Conservation (phyloP, 83 land plant genomes). For the Diphasiastrum complanatum region DNA sequence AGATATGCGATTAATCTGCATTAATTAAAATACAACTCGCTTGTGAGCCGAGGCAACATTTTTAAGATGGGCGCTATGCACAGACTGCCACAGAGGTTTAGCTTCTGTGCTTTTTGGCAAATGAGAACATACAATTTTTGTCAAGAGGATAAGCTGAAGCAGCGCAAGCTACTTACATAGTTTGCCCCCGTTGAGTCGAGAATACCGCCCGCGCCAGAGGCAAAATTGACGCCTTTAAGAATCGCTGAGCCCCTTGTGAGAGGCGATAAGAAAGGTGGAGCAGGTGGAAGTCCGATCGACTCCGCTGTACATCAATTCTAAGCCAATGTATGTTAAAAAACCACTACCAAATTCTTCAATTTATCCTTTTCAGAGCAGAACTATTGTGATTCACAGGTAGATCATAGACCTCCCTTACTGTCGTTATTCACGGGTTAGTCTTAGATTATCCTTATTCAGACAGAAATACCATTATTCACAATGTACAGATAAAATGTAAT, state of each 20-base stretch:
- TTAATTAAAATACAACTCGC: neutral
- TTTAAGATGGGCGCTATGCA: neutral
- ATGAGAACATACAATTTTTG: no score
- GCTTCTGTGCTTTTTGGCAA: neutral
- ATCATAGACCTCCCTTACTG: no score
- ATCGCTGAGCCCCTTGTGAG: conserved; percentile 10
- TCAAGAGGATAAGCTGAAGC: conserved; percentile 15
- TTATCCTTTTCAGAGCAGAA: no score
- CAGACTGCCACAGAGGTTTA: neutral
- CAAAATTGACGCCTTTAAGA: conserved; percentile 36
- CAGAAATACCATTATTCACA: no score
- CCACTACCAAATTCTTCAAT: no score
- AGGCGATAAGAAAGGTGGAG: conserved; percentile 33
- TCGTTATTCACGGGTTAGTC: no score
- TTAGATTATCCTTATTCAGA: no score
- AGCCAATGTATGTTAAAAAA: no score
- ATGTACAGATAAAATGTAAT: no score
- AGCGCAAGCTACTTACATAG: conserved; percentile 28
- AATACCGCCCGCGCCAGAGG: conserved; percentile 48
- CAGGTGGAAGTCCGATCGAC: conserved; percentile 26
- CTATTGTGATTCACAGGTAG: no score
- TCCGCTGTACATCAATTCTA: no score
- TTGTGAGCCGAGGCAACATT: neutral
- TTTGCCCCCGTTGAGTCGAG: conserved; percentile 36
- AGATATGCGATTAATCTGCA: conserved; percentile 13